Conservation (phyloP, 345 rosid species). For the Citrus unshiu region DNA sequence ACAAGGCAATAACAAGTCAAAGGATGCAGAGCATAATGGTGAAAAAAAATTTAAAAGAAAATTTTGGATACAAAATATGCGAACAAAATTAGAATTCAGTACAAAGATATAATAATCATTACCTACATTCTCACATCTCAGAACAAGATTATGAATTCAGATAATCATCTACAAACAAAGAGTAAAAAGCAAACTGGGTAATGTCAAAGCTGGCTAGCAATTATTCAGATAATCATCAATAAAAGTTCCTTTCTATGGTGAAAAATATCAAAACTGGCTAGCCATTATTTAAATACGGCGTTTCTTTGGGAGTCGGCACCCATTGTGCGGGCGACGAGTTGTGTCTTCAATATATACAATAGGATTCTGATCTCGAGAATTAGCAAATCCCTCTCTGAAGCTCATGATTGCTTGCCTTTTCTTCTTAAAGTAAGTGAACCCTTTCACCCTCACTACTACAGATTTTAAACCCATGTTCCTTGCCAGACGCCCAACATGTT, state of each 20-base stretch:
- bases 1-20: not conserved
- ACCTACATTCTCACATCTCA: not conserved
- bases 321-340: constrained; percentile 81
- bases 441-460: constrained; percentile 81
- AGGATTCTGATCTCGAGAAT: constrained; percentile 48
- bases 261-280: not conserved
- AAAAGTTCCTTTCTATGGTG: not conserved
- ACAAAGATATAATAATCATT: not conserved
- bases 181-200: not conserved
- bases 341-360: constrained; percentile 76
- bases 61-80: not conserved
- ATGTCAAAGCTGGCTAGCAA: too few species aligned
- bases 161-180: not conserved
- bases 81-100: not conserved
- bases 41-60: not conserved
- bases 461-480: constrained; percentile 70
- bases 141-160: not conserved
- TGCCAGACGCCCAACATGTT: constrained; percentile 63
- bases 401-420: constrained; percentile 77
- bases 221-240: too few species aligned
- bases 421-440: constrained; percentile 75
- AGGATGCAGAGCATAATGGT: not conserved
- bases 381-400: constrained; percentile 65
- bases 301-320: constrained; percentile 77
- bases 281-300: constrained; percentile 49